Conservation (phyloP, 2,329 filamentous ascomycete species). For the Catunica adiposa region DNA sequence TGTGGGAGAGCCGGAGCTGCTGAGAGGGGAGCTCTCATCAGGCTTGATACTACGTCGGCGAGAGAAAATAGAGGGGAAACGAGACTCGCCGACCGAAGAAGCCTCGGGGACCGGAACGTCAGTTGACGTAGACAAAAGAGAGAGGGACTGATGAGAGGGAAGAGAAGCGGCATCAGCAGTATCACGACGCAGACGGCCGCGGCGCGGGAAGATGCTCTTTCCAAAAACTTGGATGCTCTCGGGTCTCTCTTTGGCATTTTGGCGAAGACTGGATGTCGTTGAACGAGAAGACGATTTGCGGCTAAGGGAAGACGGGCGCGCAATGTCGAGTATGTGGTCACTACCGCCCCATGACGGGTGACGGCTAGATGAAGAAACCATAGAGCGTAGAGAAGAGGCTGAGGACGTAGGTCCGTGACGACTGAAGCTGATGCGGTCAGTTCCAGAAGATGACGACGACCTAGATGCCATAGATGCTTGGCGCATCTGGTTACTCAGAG, state of each 20-base stretch:
- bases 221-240: constrained; percentile 45
- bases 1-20: constrained; percentile 12
- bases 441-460: constrained; percentile 12
- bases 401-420: constrained; percentile 35
- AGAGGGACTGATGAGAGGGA: constrained; percentile 6
- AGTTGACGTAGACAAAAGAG: not conserved
- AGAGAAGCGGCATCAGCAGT: constrained; percentile 21
- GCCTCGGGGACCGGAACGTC: not conserved
- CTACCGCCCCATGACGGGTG: constrained; percentile 7
- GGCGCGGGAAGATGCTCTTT: constrained; percentile 41
- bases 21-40: constrained; percentile 10
- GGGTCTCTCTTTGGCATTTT: constrained; percentile 30
- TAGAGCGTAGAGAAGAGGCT: constrained; percentile 35
- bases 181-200: constrained; percentile 33
- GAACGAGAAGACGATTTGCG: constrained; percentile 42
- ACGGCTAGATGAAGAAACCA: constrained; percentile 16
- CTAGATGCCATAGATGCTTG: constrained; percentile 27
- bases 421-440: constrained; percentile 7
- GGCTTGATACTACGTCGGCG: constrained; percentile 22
- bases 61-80: constrained; percentile 32
- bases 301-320: constrained; percentile 31
- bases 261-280: constrained; percentile 33
- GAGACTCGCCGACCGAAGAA: constrained; percentile 4
- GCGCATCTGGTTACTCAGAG: constrained; percentile 42
- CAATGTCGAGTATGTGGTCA: constrained; percentile 29